Percentiles rank a stretch among this genome's conserved stretches.
These are phyloP conservation scores for Chamaecyparis obtusa DNA, from an alignment of 75 land plant species.

Conservation along the genomic window DNA sequence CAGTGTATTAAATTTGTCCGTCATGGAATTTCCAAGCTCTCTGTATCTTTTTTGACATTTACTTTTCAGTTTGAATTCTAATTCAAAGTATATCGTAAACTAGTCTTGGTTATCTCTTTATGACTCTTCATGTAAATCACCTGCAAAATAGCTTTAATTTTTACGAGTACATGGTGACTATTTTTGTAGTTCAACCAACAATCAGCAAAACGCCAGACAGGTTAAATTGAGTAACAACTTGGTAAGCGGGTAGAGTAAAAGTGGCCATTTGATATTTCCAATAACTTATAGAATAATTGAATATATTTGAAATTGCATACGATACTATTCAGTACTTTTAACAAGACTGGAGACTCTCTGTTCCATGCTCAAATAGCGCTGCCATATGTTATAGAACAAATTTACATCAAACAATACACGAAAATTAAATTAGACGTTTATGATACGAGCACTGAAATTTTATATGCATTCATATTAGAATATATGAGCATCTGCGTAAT, in stretches of 20 bases:
- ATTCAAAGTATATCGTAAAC: no score
- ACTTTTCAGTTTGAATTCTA: not conserved
- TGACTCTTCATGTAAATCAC: no score
- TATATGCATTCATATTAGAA: no score
- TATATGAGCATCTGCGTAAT: no score
- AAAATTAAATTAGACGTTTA: no score
- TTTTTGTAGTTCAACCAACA: no score
- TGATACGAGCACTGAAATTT: not conserved
- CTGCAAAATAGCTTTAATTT: not conserved
- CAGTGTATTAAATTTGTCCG: not conserved
- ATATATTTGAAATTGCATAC: not conserved
- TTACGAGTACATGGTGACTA: not conserved
- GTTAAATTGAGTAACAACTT: not conserved
- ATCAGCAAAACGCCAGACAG: not conserved
- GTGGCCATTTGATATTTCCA: no score
- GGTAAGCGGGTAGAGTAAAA: not conserved
- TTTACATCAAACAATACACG: not conserved
- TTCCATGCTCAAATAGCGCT: no score
- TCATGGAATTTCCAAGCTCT: not conserved
- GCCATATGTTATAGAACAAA: not conserved
- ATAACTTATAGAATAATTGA: no score
- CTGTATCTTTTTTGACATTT: not conserved
- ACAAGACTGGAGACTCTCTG: not conserved
- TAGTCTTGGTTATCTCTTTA: no score
- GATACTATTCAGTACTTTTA: no score